phyloP scores from a whole-genome alignment of 2,329 filamentous ascomycete genomes.

The Aaosphaeria pasadenensis region DNA sequence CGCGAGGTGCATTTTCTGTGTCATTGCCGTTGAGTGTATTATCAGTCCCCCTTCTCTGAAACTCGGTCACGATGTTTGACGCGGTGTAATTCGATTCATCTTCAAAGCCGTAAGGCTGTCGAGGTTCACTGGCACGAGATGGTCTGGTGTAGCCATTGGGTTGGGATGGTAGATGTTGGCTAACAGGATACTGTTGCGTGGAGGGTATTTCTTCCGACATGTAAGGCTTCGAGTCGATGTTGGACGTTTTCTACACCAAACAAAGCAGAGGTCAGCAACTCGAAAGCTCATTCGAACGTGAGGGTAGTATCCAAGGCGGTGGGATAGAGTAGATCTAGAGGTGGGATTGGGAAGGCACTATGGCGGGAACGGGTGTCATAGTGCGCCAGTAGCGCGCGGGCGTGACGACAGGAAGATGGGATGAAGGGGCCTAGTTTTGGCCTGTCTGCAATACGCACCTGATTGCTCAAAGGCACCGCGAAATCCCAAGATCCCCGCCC shows the following conservation, averaged over 20 bases:
- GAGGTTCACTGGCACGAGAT: conserved; percentile 26
- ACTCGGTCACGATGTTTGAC: conserved; percentile 33
- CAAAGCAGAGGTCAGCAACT: conserved; percentile 16
- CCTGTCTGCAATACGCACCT: too few species aligned
- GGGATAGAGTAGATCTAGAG: too few species aligned
- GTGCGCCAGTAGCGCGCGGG: background rate
- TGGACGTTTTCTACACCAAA: conserved; percentile 21
- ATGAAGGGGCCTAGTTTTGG: too few species aligned
- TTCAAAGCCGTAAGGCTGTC: conserved; percentile 14
- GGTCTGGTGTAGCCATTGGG: conserved; percentile 31
- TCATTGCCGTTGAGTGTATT: conserved; percentile 42
- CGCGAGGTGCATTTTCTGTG: conserved; percentile 44
- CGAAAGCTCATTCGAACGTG: too few species aligned
- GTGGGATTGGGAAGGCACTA: too few species aligned
- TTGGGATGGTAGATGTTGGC: conserved; percentile 33
- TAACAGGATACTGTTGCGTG: conserved; percentile 22
- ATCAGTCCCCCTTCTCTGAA: conserved; percentile 40
- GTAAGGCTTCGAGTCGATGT: conserved; percentile 28
- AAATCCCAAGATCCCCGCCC: conserved; percentile 36
- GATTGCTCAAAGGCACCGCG: conserved; percentile 35
- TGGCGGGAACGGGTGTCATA: background rate
- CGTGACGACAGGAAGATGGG: background rate
- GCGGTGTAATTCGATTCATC: conserved; percentile 25
- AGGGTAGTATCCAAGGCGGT: too few species aligned
- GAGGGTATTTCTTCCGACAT: conserved; percentile 32